A percentile compares a stretch with the other conserved stretches of the same genome.
Evolutionary conservation across 179 eudicot species (phyloP).

Genomic region (Camellia oleifera): DNA sequence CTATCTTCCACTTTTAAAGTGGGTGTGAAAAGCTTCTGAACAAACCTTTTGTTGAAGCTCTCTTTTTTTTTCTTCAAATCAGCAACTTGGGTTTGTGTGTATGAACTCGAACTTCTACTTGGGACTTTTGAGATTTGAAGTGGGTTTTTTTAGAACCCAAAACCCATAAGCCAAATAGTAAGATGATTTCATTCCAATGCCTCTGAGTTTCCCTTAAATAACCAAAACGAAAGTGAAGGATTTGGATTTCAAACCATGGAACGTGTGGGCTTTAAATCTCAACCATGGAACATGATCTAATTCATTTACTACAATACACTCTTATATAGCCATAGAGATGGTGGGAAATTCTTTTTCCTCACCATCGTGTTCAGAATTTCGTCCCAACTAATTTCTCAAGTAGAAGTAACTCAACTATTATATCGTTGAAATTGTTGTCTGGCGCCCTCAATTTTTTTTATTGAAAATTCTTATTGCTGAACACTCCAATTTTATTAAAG

Average conservation of each 20-base stretch:
- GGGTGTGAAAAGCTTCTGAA: background rate
- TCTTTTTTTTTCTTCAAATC: background rate
- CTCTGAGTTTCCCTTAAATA: slow-evolving; percentile 18
- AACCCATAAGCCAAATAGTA: background rate
- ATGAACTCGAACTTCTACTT: slow-evolving; percentile 1
- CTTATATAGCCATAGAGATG: too few relatives aligned
- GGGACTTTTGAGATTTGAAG: background rate
- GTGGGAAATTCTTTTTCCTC: too few relatives aligned
- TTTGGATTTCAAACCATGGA: slow-evolving; percentile 30
- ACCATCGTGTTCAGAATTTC: too few relatives aligned
- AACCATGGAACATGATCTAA: slow-evolving; percentile 38
- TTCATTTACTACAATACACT: background rate
- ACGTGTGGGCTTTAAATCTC: slow-evolving; percentile 30
- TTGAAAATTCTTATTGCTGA: too few relatives aligned
- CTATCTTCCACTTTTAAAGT: too few relatives aligned
- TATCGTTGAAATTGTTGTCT: too few relatives aligned
- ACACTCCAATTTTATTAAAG: too few relatives aligned
- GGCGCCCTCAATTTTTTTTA: too few relatives aligned
- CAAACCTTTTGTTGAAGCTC: background rate
- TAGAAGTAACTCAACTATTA: too few relatives aligned
- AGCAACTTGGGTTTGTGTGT: background rate
- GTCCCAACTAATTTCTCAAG: too few relatives aligned
- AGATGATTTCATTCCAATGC: background rate
- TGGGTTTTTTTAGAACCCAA: background rate
- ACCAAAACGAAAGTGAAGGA: background rate